These are phyloP conservation scores for Trichoderma sp. DNA, from an alignment of 2,329 filamentous ascomycete genomes.

Conservation along the genomic window DNA sequence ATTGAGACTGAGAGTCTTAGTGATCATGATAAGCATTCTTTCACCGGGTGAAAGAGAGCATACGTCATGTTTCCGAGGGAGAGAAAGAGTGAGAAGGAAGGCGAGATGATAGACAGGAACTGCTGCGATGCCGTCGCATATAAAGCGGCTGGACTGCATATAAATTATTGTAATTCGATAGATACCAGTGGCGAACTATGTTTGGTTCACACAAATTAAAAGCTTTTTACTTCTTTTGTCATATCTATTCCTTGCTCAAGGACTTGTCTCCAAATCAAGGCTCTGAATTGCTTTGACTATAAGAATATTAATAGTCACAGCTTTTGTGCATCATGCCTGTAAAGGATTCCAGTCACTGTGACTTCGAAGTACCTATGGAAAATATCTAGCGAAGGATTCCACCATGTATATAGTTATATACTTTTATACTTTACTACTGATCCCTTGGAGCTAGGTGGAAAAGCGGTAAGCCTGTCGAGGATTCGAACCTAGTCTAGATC, in stretches of 20 bases:
- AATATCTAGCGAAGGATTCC: background rate
- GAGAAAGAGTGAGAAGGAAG: background rate
- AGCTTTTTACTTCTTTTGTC: background rate
- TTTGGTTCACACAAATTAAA: background rate
- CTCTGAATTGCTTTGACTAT: background rate
- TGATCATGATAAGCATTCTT: background rate
- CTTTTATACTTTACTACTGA: background rate
- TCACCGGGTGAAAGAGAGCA: background rate
- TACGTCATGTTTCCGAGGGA: background rate
- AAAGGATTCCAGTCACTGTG: background rate
- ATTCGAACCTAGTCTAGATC: background rate
- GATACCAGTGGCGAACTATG: background rate
- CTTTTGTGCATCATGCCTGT: background rate
- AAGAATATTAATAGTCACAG: background rate
- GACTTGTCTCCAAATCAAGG: background rate
- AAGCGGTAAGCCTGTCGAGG: background rate
- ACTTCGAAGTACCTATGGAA: background rate
- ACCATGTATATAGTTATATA: background rate
- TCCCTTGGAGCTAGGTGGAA: background rate
- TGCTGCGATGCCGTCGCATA: background rate
- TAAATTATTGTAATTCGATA: background rate
- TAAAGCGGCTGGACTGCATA: background rate
- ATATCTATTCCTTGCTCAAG: fast-evolving
- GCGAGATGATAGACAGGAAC: background rate
- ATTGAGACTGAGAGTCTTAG: background rate